Conservation (phyloP, 2,329 filamentous ascomycete genomes). For the Emmonsiellopsis sp. region DNA sequence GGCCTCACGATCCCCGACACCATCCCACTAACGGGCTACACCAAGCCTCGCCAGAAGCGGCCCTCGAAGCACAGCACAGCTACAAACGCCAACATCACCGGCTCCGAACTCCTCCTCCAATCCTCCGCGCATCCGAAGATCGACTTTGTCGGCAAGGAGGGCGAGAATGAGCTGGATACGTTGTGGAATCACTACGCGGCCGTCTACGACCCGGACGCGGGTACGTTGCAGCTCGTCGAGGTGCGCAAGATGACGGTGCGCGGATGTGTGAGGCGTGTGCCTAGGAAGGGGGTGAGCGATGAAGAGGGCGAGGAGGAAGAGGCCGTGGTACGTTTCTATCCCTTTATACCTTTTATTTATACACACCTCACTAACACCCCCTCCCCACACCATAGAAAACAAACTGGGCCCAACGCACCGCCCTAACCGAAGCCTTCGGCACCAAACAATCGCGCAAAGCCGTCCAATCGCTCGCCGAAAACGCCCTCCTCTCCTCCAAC, state of each 20-base stretch:
- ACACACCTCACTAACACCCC: not conserved
- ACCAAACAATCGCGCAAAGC: conserved; percentile 42
- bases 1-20: conserved; percentile 18
- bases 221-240: conserved; percentile 45
- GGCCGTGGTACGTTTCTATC: not conserved
- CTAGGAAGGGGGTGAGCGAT: conserved; percentile 15
- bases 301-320: conserved; percentile 18
- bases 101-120: conserved; percentile 48
- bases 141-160: conserved; percentile 47
- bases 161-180: conserved; percentile 41
- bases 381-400: conserved; percentile 18
- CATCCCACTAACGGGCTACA: conserved; percentile 30
- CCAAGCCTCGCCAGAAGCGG: conserved; percentile 39
- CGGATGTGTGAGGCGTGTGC: conserved; percentile 30
- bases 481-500: conserved; percentile 33
- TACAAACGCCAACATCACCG: conserved; percentile 26
- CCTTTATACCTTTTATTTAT: not conserved
- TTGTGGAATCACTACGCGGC: conserved; percentile 52
- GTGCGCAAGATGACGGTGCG: conserved; percentile 48
- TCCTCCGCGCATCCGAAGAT: conserved; percentile 51
- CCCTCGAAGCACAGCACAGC: conserved; percentile 16
- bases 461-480: conserved; percentile 38
- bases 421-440: conserved; percentile 41
- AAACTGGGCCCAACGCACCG: conserved; percentile 29
- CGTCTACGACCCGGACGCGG: conserved; percentile 46